Conservation (phyloP, 495 filamentous ascomycete genomes). For the Cryomyces antarcticus region DNA sequence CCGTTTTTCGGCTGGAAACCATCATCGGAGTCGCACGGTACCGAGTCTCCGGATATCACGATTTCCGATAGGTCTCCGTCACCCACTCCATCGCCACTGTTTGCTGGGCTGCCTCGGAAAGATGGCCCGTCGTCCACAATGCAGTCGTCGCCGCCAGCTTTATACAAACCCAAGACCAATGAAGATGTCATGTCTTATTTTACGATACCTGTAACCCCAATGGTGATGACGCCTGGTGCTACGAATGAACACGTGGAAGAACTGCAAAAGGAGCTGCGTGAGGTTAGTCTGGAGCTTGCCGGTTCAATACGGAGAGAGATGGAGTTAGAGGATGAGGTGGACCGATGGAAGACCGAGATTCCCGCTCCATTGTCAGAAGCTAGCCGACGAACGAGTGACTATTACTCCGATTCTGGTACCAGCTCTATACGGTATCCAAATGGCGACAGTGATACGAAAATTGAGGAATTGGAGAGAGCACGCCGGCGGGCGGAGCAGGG, state of each 20-base stretch:
- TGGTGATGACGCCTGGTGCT: constrained; percentile 22
- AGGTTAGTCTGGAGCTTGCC: constrained; percentile 82
- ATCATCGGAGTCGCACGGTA: constrained; percentile 29
- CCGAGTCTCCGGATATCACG: constrained; percentile 40
- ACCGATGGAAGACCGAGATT: constrained; percentile 56
- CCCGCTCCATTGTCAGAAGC: constrained; percentile 19
- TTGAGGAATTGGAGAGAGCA: constrained; percentile 68
- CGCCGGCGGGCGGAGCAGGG: constrained; percentile 79
- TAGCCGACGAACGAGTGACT: constrained; percentile 78
- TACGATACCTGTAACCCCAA: constrained; percentile 18
- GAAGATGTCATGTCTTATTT: constrained; percentile 10
- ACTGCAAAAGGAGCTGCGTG: constrained; percentile 80
- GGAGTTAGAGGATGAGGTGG: constrained; percentile 87
- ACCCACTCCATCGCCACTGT: constrained; percentile 32
- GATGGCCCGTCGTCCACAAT: too few relatives aligned
- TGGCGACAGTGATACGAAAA: constrained; percentile 39
- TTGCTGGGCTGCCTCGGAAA: neutral
- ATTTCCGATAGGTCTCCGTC: constrained; percentile 42
- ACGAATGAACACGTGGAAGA: constrained; percentile 38
- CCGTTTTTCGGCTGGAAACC: constrained; percentile 53
- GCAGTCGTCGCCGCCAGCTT: too few relatives aligned
- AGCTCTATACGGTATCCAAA: constrained; percentile 57
- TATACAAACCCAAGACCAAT: too few relatives aligned
- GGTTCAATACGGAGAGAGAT: constrained; percentile 85
- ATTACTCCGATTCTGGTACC: constrained; percentile 89